These are phyloP conservation scores for Venturiaceae sp. DNA, from an alignment of 2,329 filamentous ascomycete genomes.

Conservation along the genomic window DNA sequence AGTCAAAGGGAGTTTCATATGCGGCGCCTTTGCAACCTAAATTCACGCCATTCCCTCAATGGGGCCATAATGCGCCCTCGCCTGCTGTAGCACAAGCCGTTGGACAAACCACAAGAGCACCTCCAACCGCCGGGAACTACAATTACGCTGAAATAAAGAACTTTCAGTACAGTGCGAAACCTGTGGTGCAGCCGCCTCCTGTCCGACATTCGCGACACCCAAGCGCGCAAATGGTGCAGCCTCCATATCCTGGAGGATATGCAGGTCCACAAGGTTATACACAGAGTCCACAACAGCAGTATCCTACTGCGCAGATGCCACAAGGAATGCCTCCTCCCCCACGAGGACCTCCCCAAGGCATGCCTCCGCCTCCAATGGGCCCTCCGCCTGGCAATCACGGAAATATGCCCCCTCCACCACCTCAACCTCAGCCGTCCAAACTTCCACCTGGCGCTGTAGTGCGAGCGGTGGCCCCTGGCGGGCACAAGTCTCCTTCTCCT, in stretches of 20 bases:
- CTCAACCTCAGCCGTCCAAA: neutral
- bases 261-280: neutral
- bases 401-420: slow-evolving; percentile 3
- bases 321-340: neutral
- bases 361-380: slow-evolving; percentile 2
- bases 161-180: slow-evolving; percentile 33
- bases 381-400: neutral
- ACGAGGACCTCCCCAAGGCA: neutral
- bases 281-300: slow-evolving; percentile 1
- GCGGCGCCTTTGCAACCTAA: neutral
- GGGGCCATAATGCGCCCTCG: slow-evolving; percentile 10
- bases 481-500: slow-evolving; percentile 15
- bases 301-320: neutral
- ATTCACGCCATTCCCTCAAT: slow-evolving; percentile 5
- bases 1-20: neutral
- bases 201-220: slow-evolving; percentile 8
- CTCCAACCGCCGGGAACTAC: slow-evolving; percentile 11
- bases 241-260: neutral
- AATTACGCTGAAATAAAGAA: slow-evolving; percentile 32
- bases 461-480: slow-evolving; percentile 10
- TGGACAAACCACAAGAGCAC: neutral
- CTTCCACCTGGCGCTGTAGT: slow-evolving; percentile 13
- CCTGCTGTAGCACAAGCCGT: neutral
- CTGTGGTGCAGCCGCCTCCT: slow-evolving; percentile 14
- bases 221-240: slow-evolving; percentile 17